phyloP scores from a whole-genome alignment of 306 rosid genomes.

The apple (Malus domestica) region ASM211411v1 NC_041804.1:5768001-5768500 shows the following conservation, averaged over 20 bases:
- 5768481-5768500: no score
- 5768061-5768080: conserved; percentile 36
- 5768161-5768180: conserved; percentile 42
- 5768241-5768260: conserved; percentile 52
- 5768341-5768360: no score
- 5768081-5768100: conserved; percentile 44
- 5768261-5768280: conserved; percentile 50
- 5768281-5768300: conserved; percentile 1
- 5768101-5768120: conserved; percentile 53
- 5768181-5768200: conserved; percentile 16
- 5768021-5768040: conserved; percentile 42
- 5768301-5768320: neutral
- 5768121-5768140: conserved; percentile 28
- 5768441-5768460: no score
- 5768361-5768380: no score
- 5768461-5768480: no score
- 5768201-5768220: conserved; percentile 22
- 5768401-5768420: no score
- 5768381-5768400: no score
- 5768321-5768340: conserved; percentile 3
- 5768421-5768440: no score
- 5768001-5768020: conserved; percentile 16
- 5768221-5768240: conserved; percentile 30
- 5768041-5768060: conserved; percentile 43
- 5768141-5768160: conserved; percentile 38